Base-by-base conservation (phyloP, 1,284 basidiomycete species). In the Takashimella koratensis region DNA sequence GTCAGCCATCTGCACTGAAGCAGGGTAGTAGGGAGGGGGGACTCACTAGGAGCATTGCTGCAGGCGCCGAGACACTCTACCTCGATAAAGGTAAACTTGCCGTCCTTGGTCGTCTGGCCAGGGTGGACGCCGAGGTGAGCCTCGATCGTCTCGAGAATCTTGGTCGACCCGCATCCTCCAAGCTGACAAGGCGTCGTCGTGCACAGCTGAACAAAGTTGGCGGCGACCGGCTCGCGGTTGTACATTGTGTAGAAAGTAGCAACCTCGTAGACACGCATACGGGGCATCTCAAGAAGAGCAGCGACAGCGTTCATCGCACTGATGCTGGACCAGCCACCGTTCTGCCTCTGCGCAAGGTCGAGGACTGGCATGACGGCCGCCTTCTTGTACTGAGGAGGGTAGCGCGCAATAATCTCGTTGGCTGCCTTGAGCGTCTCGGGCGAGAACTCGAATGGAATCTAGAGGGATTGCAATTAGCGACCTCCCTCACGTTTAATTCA, bases 231-330 rank as follows among this genome's bases (percentile, higher is more conserved):
- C 77, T 96, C 93, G 47, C 90, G 84, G 80, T 95, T 96, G 81
- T 92, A 98, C 95, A 98, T 98, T 63, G 95, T 98, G 78, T 98
- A 98, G 80, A 98, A 98, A 11, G 93, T 96, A 12, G 96, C 95
- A 49, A 99, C 96, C 79, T 99, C 96, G 76, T 98, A 99, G 5
- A 98, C 96, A 19, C 95, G 86, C 96, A 98, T 98, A 51, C 91
- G 90, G 6, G 90, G 90, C 86, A 99, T 90, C 70, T 90, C 91
- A 51, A 98, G 82, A 39, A 95, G 78, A 60, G 87, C 85, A 2
- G 95, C 95, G 45, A 98, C 87, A 67, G 93, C 90, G 79, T 98
- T 98, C 95, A 99, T 99, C 58, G 95, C 93, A 67, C 88, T 90
- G 66, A 99, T 95, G 71, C 88, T 92, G n/a, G 93, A 95, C 91